Evolutionary conservation across 176 grass and related monocot species (phyloP), one percentile per base, ranked within the genome.

Genomic region (Oryza meyeriana): DNA sequence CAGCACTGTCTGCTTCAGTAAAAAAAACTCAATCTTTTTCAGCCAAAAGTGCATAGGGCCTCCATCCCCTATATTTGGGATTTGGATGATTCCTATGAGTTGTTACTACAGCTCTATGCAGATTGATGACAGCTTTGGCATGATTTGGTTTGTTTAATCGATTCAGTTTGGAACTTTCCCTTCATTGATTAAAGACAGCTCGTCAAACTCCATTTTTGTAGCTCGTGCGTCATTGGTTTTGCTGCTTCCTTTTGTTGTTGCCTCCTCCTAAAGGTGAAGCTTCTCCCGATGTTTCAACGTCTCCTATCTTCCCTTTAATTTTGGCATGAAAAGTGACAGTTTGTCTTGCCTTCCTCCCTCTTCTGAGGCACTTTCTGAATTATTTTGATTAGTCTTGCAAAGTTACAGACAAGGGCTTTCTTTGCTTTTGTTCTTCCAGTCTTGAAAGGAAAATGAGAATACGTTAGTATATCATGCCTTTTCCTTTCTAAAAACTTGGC

Each of bases 171-270:
- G 10, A 86, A 17, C 40, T 39, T 68, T 65, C 18, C 39, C 55
- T 17, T 45, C 9, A 35, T 48, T 71, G 14, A 12, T 12, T 81
- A 22, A 14, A 78, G 80, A 83, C 74, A 77, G 80, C 73, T 72
- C 24, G 80, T 83, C 86, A 88, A 83, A 58, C 40, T 71, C 30
- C 85, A 82, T 69, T 52, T 64, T 73, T 66, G 52, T 71, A 22
- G 9, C 14, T 34, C 2, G 38, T 18, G n/a, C 16, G 24, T 14
- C 41, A 10, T 75, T 55, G 31, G 35, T 4, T 30, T 22, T 27
- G 14, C 12, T 22, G 29, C 24, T 7, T 40, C 70, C 45, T 5
- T 39, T 84, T 71, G 12, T 26, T 36, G 10, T n/a, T 64, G 52
- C 25, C 34, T 50, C 64, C 29, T 82, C 30, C 64, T 64, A 61